A percentile compares a stretch with the other conserved stretches of the same genome.
phyloP scores from a whole-genome alignment of 140 eudicot species.

The Ambrosia hybrid region DNA sequence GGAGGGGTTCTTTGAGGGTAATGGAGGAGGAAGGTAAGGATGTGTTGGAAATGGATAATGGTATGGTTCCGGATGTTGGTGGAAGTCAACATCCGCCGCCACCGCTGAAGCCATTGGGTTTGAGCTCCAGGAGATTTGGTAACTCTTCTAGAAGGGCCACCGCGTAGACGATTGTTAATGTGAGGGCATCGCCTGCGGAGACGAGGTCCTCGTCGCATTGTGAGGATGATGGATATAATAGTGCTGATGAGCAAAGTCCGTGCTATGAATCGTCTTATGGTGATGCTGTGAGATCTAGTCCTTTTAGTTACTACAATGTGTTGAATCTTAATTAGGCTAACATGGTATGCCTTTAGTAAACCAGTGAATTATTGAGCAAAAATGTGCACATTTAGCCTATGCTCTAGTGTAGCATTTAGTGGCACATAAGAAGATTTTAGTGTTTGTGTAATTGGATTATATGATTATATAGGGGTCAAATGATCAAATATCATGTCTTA shows the following conservation, averaged over 20 bases:
- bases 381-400: no score
- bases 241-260: conserved; percentile 93
- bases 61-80: conserved; percentile 31
- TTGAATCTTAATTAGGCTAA: no score
- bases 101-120: conserved; percentile 66
- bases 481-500: no score
- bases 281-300: conserved; percentile 68
- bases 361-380: no score
- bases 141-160: conserved; percentile 64
- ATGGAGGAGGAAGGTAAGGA: conserved; percentile 42
- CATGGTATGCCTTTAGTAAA: no score
- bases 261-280: conserved; percentile 62
- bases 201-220: conserved; percentile 73
- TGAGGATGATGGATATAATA: conserved; percentile 92
- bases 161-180: conserved; percentile 66
- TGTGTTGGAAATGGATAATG: conserved; percentile 35
- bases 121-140: conserved; percentile 46
- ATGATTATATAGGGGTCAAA: no score
- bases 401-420: no score
- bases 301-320: no score
- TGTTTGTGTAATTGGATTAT: no score
- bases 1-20: conserved; percentile 42
- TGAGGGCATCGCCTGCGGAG: conserved; percentile 55
- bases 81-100: conserved; percentile 82
- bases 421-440: no score